Evolutionary conservation across 495 filamentous ascomycete genomes (phyloP).

Genomic region (Gamarada debralockiae): DNA sequence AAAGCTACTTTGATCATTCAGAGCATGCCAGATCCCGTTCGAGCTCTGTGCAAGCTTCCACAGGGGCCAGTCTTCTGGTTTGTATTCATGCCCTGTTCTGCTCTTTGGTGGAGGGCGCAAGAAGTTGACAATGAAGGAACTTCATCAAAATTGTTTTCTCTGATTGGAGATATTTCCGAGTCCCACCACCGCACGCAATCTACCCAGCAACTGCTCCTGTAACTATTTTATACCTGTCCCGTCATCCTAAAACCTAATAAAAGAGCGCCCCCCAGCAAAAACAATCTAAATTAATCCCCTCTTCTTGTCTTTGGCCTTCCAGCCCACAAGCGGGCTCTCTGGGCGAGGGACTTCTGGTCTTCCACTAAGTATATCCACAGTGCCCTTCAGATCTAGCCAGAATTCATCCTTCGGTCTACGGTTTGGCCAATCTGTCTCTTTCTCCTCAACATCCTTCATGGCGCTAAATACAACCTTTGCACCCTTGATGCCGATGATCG

Average conservation of each 20-base stretch:
- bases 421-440: slow-evolving; percentile 91
- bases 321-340: slow-evolving; percentile 38
- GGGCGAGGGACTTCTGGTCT: slow-evolving; percentile 48
- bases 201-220: too few species aligned
- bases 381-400: slow-evolving; percentile 77
- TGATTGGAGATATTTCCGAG: too few species aligned
- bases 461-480: slow-evolving; percentile 82
- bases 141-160: too few species aligned
- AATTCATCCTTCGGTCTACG: slow-evolving; percentile 80
- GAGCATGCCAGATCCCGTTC: too few species aligned
- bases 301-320: slow-evolving; percentile 51
- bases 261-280: not conserved
- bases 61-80: too few species aligned
- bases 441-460: slow-evolving; percentile 69
- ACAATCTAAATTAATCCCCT: slow-evolving; percentile 31
- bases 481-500: slow-evolving; percentile 90
- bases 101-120: too few species aligned
- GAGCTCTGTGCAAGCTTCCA: too few species aligned
- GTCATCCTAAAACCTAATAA: not conserved
- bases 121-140: too few species aligned
- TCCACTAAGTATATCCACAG: slow-evolving; percentile 82
- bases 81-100: too few species aligned
- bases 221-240: too few species aligned
- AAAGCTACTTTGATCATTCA: too few species aligned
- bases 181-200: too few species aligned